A percentile compares a stretch with the other conserved stretches of the same genome.
Evolutionary conservation across 192 early-diverging fungal species (phyloP).

Genomic region (Mortierella claussenii): DNA sequence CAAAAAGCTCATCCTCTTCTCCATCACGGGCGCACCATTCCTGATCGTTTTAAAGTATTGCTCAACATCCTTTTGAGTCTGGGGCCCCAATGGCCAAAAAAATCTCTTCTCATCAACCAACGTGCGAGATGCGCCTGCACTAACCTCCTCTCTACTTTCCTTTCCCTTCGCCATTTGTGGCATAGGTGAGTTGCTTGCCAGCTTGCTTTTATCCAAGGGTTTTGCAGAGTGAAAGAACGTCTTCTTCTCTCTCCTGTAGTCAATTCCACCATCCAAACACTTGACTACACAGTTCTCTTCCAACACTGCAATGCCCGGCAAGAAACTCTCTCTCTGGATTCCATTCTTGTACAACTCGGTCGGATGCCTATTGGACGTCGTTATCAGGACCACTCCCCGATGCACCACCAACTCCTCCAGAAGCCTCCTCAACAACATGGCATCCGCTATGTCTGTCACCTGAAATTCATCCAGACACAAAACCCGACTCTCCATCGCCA

Average conservation of each 20-base stretch:
- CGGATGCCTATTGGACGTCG: conserved; percentile 94
- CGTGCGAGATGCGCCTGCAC: conserved; percentile 9
- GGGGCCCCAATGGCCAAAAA: conserved; percentile 71
- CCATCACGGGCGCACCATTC: conserved; percentile 42
- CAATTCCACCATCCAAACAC: conserved; percentile 88
- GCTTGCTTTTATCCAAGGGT: conserved; percentile 27
- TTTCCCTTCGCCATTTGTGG: conserved; percentile 50
- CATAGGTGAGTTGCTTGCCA: neutral
- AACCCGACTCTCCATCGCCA: conserved; percentile 84
- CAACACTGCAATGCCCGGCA: conserved; percentile 91
- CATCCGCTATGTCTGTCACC: conserved; percentile 98
- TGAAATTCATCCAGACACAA: conserved; percentile 98
- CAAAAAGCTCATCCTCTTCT: conserved; percentile 72
- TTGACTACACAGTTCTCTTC: conserved; percentile 85
- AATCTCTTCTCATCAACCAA: conserved; percentile 72
- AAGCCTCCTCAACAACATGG: conserved; percentile 89
- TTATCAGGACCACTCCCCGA: conserved; percentile 87
- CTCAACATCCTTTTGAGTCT: conserved; percentile 61
- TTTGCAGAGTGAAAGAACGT: conserved; percentile 46
- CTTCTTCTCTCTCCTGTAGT: conserved; percentile 77
- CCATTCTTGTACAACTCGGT: conserved; percentile 96
- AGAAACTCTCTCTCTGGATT: conserved; percentile 90
- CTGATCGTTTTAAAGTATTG: conserved; percentile 24
- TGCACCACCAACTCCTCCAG: conserved; percentile 83
- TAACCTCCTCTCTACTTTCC: neutral